Evolutionary conservation across 1,284 basidiomycete genomes (phyloP), one percentile per base, ranked within the genome.

Genomic region (Macrocybe sp.): DNA sequence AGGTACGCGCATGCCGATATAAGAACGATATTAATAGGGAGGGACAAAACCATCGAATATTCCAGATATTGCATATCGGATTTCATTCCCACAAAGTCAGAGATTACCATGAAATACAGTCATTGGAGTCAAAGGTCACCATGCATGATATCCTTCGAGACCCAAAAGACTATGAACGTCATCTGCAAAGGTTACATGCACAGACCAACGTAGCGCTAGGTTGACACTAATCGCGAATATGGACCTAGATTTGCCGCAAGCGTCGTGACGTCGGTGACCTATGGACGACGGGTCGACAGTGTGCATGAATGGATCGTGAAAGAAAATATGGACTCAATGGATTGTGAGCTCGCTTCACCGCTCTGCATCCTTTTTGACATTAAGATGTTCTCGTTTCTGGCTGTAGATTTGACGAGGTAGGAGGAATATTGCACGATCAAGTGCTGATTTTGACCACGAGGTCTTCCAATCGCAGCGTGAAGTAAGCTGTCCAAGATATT

Each of bases 31-130:
- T 42, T 9, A 22, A 22, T 22, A 22, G 22, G 22, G 22, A 22
- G 22, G 22, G 22, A 22, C 22, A 22, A 22, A 22, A 22, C 22
- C 22, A 22, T 3, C 22, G 22, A 22, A 44, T 16, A 16, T 12
- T 10, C 8, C 46, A 76, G 74, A 65, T 75, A 28, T 65, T 78
- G 28, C 76, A 79, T 48, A 61, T 65, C 9, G 69, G 67, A 0
- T 70, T 74, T 42, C 73, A 72, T 50, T 55, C 64, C 11, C 62
- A 68, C 31, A 64, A 63, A 38, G 63, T 73, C 4, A 70, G 72
- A 39, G 66, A 62, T 8, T 78, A 78, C 55, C 66, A 65, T 37
- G 70, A 70, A 0, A 72, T 77, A n/a, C 75, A 78, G 48, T 68
- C 66, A n/a, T 58, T 78, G 9, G 76, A 78, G 54, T 75, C 72